phyloP scores from a whole-genome alignment of 2,329 filamentous ascomycete species.

The Pseudomassariella vexata region DNA sequence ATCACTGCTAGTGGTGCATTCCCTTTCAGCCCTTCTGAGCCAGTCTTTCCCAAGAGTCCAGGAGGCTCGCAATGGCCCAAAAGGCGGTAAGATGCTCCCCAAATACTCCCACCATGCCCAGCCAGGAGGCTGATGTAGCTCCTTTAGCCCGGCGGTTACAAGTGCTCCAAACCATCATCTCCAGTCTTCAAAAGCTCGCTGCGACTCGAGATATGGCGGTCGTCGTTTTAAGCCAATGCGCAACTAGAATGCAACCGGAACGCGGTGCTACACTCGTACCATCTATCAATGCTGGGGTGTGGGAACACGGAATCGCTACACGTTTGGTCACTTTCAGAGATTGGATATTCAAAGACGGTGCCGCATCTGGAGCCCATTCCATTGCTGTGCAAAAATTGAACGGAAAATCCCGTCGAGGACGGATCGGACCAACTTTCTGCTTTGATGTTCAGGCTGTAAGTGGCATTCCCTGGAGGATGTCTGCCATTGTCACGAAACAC shows the following conservation, averaged over 20 bases:
- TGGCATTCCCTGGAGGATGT: conserved; percentile 8
- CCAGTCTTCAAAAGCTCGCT: conserved; percentile 69
- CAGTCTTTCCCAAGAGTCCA: conserved; percentile 64
- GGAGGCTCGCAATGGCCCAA: conserved; percentile 29
- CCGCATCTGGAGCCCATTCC: conserved; percentile 46
- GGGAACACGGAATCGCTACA: conserved; percentile 73
- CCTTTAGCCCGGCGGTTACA: conserved; percentile 42
- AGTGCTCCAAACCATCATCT: conserved; percentile 58
- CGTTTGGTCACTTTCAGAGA: conserved; percentile 76
- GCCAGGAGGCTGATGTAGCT: conserved; percentile 45
- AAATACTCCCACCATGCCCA: conserved; percentile 13
- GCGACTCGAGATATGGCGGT: conserved; percentile 67
- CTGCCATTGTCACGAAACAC: too few relatives aligned
- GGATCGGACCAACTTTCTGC: conserved; percentile 38
- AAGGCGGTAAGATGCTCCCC: conserved; percentile 37
- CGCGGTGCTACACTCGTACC: conserved; percentile 66
- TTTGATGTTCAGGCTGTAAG: conserved; percentile 44
- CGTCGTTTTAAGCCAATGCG: conserved; percentile 72
- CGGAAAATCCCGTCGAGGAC: conserved; percentile 38
- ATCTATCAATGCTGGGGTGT: conserved; percentile 67
- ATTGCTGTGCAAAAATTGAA: conserved; percentile 61
- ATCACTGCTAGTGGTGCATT: conserved; percentile 70
- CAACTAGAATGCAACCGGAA: conserved; percentile 69
- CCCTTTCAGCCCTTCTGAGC: conserved; percentile 70
- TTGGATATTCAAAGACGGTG: conserved; percentile 50